These are phyloP conservation scores for Pezicula rhizophila DNA, from an alignment of 2,329 filamentous ascomycete genomes.

Conservation along the genomic window DNA sequence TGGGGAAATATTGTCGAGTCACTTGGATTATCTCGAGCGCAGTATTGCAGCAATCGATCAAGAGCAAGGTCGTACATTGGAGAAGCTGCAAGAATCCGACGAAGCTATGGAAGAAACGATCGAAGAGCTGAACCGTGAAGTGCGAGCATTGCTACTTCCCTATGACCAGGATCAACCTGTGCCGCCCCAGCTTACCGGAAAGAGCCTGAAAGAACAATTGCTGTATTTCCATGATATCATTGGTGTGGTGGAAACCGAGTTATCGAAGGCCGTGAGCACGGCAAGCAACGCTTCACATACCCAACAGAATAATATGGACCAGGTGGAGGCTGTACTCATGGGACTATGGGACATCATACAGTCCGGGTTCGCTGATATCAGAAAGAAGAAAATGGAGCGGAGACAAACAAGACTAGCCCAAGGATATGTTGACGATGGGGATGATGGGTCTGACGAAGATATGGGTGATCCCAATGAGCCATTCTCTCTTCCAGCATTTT, in stretches of 20 bases:
- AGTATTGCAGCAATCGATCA: conserved; percentile 55
- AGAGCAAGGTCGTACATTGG: conserved; percentile 36
- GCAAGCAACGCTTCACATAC: conserved; percentile 15
- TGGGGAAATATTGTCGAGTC: conserved; percentile 42
- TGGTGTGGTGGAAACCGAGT: conserved; percentile 36
- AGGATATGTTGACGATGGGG: conserved; percentile 51
- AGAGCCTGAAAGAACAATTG: conserved; percentile 60
- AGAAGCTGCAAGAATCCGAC: conserved; percentile 17
- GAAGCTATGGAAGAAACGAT: conserved; percentile 44
- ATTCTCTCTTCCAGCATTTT: conserved; percentile 73
- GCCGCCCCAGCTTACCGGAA: conserved; percentile 51
- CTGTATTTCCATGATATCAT: conserved; percentile 60
- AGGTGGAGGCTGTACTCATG: conserved; percentile 47
- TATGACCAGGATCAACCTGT: conserved; percentile 44
- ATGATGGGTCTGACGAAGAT: conserved; percentile 56
- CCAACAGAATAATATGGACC: conserved; percentile 38
- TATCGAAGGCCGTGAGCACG: conserved; percentile 15
- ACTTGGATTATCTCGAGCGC: conserved; percentile 67
- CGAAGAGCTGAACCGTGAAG: conserved; percentile 55
- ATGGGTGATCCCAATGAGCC: conserved; percentile 49
- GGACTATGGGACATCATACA: conserved; percentile 47
- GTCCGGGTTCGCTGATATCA: conserved; percentile 45
- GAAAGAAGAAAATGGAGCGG: conserved; percentile 47
- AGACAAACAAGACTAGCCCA: conserved; percentile 48
- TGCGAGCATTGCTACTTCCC: conserved; percentile 51